phyloP scores from a whole-genome alignment of 495 filamentous ascomycete species.

The Daldinia caldariorum region DNA sequence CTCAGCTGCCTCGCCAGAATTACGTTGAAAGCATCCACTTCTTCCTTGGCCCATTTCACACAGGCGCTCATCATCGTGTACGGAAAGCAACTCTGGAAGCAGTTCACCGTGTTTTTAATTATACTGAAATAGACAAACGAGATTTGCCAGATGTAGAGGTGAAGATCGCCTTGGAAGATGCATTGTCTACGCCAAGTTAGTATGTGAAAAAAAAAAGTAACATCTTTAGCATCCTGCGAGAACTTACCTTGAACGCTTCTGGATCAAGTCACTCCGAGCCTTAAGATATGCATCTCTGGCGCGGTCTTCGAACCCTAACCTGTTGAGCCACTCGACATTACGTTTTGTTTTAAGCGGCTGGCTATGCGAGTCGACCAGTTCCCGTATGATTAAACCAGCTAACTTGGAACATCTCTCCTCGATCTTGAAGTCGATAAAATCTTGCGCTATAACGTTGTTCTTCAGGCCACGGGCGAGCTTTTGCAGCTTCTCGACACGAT shows the following conservation, averaged over 20 bases:
- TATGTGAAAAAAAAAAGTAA: constrained; percentile 17
- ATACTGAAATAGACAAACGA: constrained; percentile 95
- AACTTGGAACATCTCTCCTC: constrained; percentile 85
- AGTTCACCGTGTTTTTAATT: constrained; percentile 87
- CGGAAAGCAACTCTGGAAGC: constrained; percentile 90
- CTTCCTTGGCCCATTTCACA: constrained; percentile 95
- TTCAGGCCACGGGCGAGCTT: constrained; percentile 80
- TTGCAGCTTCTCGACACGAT: constrained; percentile 82
- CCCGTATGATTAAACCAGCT: constrained; percentile 74
- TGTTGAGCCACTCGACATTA: constrained; percentile 82
- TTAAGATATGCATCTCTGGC: constrained; percentile 88
- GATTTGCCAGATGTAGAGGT: constrained; percentile 93
- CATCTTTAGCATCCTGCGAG: background rate
- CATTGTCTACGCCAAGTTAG: constrained; percentile 73
- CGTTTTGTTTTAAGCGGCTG: constrained; percentile 73
- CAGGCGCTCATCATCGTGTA: constrained; percentile 86
- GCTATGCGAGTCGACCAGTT: constrained; percentile 76
- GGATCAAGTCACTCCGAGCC: constrained; percentile 77
- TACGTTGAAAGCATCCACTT: constrained; percentile 88
- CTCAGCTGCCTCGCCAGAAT: constrained; percentile 84
- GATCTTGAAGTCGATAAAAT: constrained; percentile 87
- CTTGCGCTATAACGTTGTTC: constrained; percentile 83
- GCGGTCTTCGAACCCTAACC: constrained; percentile 88
- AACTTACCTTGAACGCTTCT: constrained; percentile 80
- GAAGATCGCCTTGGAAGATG: constrained; percentile 91